These are phyloP conservation scores for Circinella umbellata DNA, from an alignment of 371 early-diverging fungal genomes.

Conservation along the genomic window DNA sequence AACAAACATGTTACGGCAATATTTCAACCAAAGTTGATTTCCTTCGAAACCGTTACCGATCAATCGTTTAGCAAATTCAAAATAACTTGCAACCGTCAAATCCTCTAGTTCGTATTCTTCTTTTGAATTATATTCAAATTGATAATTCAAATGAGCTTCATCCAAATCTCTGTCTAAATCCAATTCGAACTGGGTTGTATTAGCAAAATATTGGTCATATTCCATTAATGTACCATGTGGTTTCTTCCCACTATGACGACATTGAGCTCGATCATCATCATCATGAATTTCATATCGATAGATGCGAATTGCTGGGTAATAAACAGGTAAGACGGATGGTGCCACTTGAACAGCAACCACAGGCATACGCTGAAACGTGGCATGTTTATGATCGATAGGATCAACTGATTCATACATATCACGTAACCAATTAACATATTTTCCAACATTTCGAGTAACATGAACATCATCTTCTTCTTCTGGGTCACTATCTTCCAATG, in stretches of 20 bases:
- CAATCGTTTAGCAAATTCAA: constrained; percentile 53
- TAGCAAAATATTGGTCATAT: constrained; percentile 41
- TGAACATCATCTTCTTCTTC: constrained; percentile 28
- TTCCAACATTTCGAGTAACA: constrained; percentile 28
- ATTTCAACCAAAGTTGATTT: constrained; percentile 35
- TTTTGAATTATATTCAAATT: constrained; percentile 60
- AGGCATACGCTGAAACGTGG: constrained; percentile 16
- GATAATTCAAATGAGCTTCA: constrained; percentile 27
- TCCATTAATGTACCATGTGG: constrained; percentile 37
- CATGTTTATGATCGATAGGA: constrained; percentile 23
- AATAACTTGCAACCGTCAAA: constrained; percentile 53
- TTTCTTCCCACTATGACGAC: constrained; percentile 13
- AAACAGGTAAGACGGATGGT: constrained; percentile 77
- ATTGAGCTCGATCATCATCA: constrained; percentile 17
- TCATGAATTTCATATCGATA: constrained; percentile 57
- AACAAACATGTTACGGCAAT: constrained; percentile 43
- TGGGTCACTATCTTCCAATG: not conserved
- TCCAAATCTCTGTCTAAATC: constrained; percentile 17
- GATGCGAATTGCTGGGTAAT: constrained; percentile 74
- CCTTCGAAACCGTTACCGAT: constrained; percentile 23
- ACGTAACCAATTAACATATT: constrained; percentile 35
- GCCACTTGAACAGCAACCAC: constrained; percentile 61
- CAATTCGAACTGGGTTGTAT: constrained; percentile 43
- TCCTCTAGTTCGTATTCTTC: constrained; percentile 66
- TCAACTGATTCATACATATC: constrained; percentile 33